Base-by-base conservation (phyloP, 2,329 filamentous ascomycete genomes). In the Venturia pyrina region DNA sequence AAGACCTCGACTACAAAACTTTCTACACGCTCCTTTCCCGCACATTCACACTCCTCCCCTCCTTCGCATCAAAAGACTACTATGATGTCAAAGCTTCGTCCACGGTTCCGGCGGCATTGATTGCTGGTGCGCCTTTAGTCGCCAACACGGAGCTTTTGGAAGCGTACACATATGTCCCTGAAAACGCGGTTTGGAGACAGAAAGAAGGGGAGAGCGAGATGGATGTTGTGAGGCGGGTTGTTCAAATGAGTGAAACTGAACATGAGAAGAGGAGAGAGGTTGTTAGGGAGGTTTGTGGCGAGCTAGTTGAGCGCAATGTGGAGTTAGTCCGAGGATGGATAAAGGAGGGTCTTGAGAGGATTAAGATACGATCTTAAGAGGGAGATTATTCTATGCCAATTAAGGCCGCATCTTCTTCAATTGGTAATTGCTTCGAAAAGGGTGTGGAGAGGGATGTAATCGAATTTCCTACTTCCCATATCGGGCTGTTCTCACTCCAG, bases 221-320 rank as follows among this genome's bases (percentile, higher is more conserved):
- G 44, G 71, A 73, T 66, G 72, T 72, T 28, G 68, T 73, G 6
- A 70, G 68, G 13, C 68, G 69, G 60, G 68, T 72, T 46, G 62
- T 73, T 32, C 67, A 66, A 50, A 69, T 72, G 56, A 65, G 40
- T 41, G n/a, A 61, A 3, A 80, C 84, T 2, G 86, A 89, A 75
- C 80, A 86, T 61, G 41, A 56, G 46, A 46, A 21, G 43, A 68
- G 67, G 64, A 67, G 53, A 32, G 24, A 66, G 48, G 40, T 43
- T 21, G 43, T 48, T 2, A 67, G 64, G 48, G 43, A 59, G 28
- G 37, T 59, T 5, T 59, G 53, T 37, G 8, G 53, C 11, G 44
- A 28, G 21, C 59, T 68, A 37, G 56, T 68, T 6, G 41, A 64
- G 32, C 53, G 48, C 28, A 68, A 66, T 56, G 40, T 64, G 8